Evolutionary conservation across 2,329 filamentous ascomycete genomes (phyloP), one percentile per base, ranked within the genome.

Genomic region (Penicillium capsulatum): DNA sequence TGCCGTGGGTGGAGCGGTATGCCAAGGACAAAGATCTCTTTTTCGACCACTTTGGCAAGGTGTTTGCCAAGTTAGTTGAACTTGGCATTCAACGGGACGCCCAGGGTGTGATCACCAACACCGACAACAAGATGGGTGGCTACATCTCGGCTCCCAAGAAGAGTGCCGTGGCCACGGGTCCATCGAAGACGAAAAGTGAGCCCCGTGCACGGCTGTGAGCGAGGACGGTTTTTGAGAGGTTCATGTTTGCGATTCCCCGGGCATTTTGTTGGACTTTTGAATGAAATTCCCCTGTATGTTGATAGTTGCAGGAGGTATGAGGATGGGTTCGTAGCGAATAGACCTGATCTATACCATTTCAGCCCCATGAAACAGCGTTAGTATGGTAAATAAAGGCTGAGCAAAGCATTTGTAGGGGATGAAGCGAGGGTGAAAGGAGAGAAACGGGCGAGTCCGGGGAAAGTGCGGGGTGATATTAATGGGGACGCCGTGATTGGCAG

Each of bases 1-100:
- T 65, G 13, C 63, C 64, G 5, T 82, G 74, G 72, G 79, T 82
- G 9, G 67, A 78, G 58, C 54, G 66, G 44, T 83, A 82, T 54
- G 77, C 78, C 3, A 64, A 71, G 34, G 77, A 83, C 52, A 80
- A 80, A 60, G 77, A 81, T 0, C 45, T 71, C 31, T 82, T 83
- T 66, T 83, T 80, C 51, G 69, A 69, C 31, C 72, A 82, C 55
- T 83, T 83, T 52, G 56, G 70, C 10, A 70, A 69, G 41, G 79
- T 71, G 1, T 82, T 82, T 57, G 71, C 68, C 8, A 81, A 81
- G 62, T 53, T 83, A 58, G 53, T 82, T 36, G 79, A 82, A 61
- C 58, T 83, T 46, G 79, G 79, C 0, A 79, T 83, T 40, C 53
- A 61, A 34, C 67, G 79, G 28, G 78, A 82, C 53, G 71, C 57